Evolutionary conservation across 495 filamentous ascomycete species (phyloP).

Genomic region (Penicillium flavigenum): DNA sequence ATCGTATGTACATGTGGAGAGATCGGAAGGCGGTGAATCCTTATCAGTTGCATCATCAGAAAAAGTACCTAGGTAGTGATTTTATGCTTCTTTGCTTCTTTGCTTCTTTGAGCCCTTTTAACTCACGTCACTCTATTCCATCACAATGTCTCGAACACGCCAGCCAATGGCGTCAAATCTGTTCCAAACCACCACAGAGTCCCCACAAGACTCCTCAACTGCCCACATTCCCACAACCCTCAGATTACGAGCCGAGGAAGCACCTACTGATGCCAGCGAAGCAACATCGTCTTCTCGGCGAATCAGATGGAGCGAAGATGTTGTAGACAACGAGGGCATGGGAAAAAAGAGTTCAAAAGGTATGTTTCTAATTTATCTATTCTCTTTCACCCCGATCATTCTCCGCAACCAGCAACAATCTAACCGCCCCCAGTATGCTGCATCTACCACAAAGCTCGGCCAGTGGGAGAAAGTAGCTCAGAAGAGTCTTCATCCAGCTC

Average conservation of each 20-base stretch:
- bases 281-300: constrained; percentile 37
- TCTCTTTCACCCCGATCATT: not conserved
- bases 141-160: constrained; percentile 34
- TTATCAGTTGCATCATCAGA: constrained; percentile 14
- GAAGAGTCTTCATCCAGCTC: constrained; percentile 70
- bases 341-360: constrained; percentile 94
- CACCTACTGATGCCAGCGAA: constrained; percentile 8
- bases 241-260: constrained; percentile 39
- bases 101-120: too few relatives aligned
- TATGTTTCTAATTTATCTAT: constrained; percentile 29
- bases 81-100: not conserved
- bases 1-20: too few relatives aligned
- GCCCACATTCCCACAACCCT: constrained; percentile 30
- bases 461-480: constrained; percentile 80
- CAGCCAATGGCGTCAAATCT: constrained; percentile 23
- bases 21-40: constrained; percentile 8
- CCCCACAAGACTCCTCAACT: constrained; percentile 18
- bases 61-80: constrained; percentile 5
- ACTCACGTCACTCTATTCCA: not conserved
- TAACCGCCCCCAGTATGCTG: constrained; percentile 72
- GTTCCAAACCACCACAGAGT: constrained; percentile 21
- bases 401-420: not conserved
- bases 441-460: constrained; percentile 87
- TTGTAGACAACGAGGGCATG: constrained; percentile 94
- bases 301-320: constrained; percentile 90